Percentiles rank a stretch among this genome's conserved stretches.
These are phyloP conservation scores for Didymella exigua DNA, from an alignment of 2,329 filamentous ascomycete species.

Conservation along the genomic window DNA sequence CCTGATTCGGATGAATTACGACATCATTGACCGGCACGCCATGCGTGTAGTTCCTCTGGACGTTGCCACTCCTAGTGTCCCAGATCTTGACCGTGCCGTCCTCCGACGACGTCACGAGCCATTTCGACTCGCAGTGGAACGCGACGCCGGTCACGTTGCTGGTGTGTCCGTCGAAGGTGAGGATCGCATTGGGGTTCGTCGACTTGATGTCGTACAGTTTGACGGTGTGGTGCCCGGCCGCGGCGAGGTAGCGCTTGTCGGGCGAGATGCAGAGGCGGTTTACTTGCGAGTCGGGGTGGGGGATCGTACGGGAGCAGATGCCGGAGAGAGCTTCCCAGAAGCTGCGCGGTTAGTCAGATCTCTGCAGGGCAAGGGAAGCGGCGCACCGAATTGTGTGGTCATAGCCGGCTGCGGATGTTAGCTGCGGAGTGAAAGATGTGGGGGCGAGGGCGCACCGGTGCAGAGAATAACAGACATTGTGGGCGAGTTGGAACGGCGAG, in stretches of 20 bases:
- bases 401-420: constrained; percentile 65
- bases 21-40: constrained; percentile 92
- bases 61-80: constrained; percentile 83
- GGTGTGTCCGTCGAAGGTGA: constrained; percentile 95
- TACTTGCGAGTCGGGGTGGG: constrained; percentile 97
- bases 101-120: constrained; percentile 98
- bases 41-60: constrained; percentile 93
- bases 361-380: not conserved
- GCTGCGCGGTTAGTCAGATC: constrained; percentile 53
- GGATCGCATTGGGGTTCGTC: constrained; percentile 90
- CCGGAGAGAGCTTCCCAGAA: constrained; percentile 99
- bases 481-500: not conserved
- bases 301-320: constrained; percentile 97
- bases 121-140: constrained; percentile 98
- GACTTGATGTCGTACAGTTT: constrained; percentile 99
- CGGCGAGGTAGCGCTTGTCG: constrained; percentile 94
- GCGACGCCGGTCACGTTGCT: constrained; percentile 95
- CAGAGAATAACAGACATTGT: constrained; percentile 71
- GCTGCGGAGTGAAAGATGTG: constrained; percentile 19
- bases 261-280: constrained; percentile 98
- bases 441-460: constrained; percentile 59
- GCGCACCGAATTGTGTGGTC: constrained; percentile 75
- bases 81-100: constrained; percentile 97
- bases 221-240: constrained; percentile 79
- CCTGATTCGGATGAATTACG: constrained; percentile 99